These are phyloP conservation scores for Colletotrichum sp. DNA, from an alignment of 2,329 filamentous ascomycete genomes.

Conservation along the genomic window DNA sequence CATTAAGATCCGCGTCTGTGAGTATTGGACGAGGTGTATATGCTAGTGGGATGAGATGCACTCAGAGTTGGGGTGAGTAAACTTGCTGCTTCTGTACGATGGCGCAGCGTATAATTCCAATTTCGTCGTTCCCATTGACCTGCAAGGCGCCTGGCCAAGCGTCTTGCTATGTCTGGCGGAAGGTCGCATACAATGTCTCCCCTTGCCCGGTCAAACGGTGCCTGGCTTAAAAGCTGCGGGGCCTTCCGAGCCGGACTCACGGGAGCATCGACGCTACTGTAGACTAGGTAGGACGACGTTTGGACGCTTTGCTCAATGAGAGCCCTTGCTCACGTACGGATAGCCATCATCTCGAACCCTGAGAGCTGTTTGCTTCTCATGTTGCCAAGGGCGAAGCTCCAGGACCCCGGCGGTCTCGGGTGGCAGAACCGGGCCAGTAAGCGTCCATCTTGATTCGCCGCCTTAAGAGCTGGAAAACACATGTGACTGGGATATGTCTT, in stretches of 20 bases:
- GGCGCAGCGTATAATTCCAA: background rate
- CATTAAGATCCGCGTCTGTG: background rate
- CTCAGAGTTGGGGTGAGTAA: background rate
- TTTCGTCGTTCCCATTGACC: background rate
- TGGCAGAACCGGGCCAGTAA: background rate
- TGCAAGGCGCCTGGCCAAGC: background rate
- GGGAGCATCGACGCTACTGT: background rate
- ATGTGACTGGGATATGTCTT: background rate
- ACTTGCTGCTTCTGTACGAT: background rate
- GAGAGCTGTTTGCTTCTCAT: background rate
- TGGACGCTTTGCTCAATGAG: background rate
- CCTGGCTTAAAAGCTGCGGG: background rate
- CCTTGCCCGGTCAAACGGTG: background rate
- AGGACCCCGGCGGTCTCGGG: background rate
- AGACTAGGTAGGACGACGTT: background rate
- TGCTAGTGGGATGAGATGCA: background rate
- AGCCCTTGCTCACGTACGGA: background rate
- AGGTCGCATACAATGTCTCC: background rate
- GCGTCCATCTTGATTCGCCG: background rate
- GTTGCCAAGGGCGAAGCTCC: background rate
- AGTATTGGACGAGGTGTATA: fast-evolving
- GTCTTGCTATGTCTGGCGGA: background rate
- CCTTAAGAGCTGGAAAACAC: background rate
- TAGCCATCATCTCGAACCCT: background rate
- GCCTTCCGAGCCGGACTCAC: background rate